These are phyloP conservation scores for Coemansia furcata DNA, from an alignment of 192 early-diverging fungal genomes.

Conservation along the genomic window DNA sequence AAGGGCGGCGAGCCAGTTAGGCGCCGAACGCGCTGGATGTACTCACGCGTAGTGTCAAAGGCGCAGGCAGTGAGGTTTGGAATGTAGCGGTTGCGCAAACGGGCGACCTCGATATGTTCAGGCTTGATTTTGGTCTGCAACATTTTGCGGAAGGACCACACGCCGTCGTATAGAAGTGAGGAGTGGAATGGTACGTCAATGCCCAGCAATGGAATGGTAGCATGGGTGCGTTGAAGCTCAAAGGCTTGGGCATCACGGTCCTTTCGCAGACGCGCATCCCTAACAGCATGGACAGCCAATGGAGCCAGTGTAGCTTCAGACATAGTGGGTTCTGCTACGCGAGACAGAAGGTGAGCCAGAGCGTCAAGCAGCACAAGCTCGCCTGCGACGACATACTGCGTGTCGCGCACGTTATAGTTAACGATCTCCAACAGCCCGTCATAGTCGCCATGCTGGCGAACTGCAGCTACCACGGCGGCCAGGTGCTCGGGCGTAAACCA, in stretches of 20 bases:
- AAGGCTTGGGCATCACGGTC: conserved; percentile 61
- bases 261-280: conserved; percentile 53
- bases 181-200: conserved; percentile 98
- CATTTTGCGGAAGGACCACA: conserved; percentile 89
- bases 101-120: conserved; percentile 75
- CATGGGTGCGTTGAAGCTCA: conserved; percentile 79
- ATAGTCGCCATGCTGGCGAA: conserved; percentile 65
- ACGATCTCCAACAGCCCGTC: conserved; percentile 87
- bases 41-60: conserved; percentile 75
- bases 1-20: conserved; percentile 77
- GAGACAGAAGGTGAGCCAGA: conserved; percentile 72
- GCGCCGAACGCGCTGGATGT: conserved; percentile 75
- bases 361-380: conserved; percentile 77
- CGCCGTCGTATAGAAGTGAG: conserved; percentile 86
- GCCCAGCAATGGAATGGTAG: conserved; percentile 88
- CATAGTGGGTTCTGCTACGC: conserved; percentile 71
- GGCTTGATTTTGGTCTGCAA: conserved; percentile 82
- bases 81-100: conserved; percentile 86
- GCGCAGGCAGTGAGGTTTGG: conserved; percentile 92
- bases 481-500: conserved; percentile 86
- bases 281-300: conserved; percentile 58
- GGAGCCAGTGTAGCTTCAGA: conserved; percentile 76
- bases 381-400: conserved; percentile 94
- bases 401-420: conserved; percentile 96
- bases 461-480: conserved; percentile 64